A percentile compares a stretch with the other conserved stretches of the same genome.
phyloP scores from a whole-genome alignment of 352 stramenopile species.

The Vaucheria bursata region DNA sequence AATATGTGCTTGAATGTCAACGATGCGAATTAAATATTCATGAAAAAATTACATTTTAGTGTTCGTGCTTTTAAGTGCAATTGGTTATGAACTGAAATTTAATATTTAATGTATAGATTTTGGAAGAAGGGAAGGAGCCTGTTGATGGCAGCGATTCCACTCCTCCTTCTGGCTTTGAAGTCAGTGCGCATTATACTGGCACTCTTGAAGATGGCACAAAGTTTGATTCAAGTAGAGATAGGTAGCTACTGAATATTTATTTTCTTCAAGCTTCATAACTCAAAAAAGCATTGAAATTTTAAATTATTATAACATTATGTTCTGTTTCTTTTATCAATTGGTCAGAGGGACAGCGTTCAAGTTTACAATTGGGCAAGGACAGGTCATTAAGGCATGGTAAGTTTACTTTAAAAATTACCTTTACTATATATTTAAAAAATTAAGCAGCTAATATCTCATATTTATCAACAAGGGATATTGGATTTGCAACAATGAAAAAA shows the following conservation, averaged over 20 bases:
- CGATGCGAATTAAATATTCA: neutral
- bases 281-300: too few relatives aligned
- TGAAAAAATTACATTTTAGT: neutral
- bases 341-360: slow-evolving; percentile 56
- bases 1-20: neutral
- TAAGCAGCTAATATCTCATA: neutral
- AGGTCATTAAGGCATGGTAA: slow-evolving; percentile 62
- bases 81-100: neutral
- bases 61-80: neutral
- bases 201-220: slow-evolving; percentile 83
- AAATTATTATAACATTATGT: too few relatives aligned
- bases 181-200: slow-evolving; percentile 77
- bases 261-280: slow-evolving; percentile 5
- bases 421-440: neutral
- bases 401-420: neutral
- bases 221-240: slow-evolving; percentile 66
- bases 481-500: slow-evolving; percentile 56
- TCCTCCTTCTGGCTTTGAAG: slow-evolving; percentile 21
- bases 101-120: slow-evolving; percentile 16
- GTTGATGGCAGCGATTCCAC: slow-evolving; percentile 9
- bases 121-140: slow-evolving; percentile 13
- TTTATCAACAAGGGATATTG: slow-evolving; percentile 8
- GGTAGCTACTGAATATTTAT: slow-evolving; percentile 16
- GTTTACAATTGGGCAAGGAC: slow-evolving; percentile 58
- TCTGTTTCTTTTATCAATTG: too few relatives aligned